Conservation (phyloP, 2,329 filamentous ascomycete species). For the Fusarium veterinarium region DNA sequence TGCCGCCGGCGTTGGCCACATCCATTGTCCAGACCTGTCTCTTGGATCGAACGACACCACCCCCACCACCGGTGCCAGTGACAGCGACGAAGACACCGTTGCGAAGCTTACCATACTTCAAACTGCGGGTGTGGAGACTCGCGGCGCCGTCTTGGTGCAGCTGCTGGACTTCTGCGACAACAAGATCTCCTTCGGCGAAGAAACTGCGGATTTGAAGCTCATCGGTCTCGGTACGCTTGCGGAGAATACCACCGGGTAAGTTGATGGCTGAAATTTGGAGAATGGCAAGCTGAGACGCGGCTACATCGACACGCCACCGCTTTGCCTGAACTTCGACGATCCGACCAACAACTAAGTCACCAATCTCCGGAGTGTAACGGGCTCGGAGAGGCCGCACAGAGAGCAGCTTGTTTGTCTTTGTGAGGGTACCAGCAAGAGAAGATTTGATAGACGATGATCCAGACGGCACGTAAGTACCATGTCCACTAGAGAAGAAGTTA, state of each 20-base stretch:
- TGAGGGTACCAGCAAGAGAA: slow-evolving; percentile 89
- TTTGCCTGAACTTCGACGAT: slow-evolving; percentile 95
- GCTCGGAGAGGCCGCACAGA: slow-evolving; percentile 91
- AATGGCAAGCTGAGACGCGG: slow-evolving; percentile 84
- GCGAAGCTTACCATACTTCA: slow-evolving; percentile 95
- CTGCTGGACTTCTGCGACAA: slow-evolving; percentile 94
- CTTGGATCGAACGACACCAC: slow-evolving; percentile 84
- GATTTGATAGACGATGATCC: slow-evolving; percentile 79
- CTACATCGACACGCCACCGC: slow-evolving; percentile 95
- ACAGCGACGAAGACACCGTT: slow-evolving; percentile 93
- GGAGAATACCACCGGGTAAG: slow-evolving; percentile 89
- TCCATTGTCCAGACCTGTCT: slow-evolving; percentile 90
- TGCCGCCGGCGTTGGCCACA: slow-evolving; percentile 64
- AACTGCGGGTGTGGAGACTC: slow-evolving; percentile 85
- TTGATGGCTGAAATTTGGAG: slow-evolving; percentile 93
- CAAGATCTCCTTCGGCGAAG: slow-evolving; percentile 92
- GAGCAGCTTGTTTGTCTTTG: slow-evolving; percentile 96
- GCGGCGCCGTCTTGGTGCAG: slow-evolving; percentile 88
- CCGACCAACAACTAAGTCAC: slow-evolving; percentile 92
- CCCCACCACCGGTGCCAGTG: slow-evolving; percentile 83
- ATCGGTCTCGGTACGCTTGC: slow-evolving; percentile 92
- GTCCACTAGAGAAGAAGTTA: slow-evolving; percentile 69
- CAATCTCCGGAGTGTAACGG: slow-evolving; percentile 94
- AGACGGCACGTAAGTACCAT: slow-evolving; percentile 84
- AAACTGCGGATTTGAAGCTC: slow-evolving; percentile 98